Conservation (phyloP, 768 basidiomycete genomes). For the Strobilomyces confusus region DNA sequence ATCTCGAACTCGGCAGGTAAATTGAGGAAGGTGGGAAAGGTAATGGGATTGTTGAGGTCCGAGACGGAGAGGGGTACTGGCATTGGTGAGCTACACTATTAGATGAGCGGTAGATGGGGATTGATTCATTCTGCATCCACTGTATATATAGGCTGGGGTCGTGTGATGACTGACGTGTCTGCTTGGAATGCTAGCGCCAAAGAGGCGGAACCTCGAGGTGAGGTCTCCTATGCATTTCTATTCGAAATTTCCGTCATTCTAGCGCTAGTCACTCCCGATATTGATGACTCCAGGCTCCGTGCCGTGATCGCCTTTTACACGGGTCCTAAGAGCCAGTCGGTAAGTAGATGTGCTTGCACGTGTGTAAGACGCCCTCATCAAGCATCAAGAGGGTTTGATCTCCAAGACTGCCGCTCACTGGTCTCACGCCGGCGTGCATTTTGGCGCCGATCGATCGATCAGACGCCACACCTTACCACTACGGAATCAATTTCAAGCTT, state of each 20-base stretch:
- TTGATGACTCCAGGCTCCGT: neutral
- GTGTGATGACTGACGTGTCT: neutral
- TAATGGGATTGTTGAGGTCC: conserved; percentile 22
- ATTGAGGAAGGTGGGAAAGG: conserved; percentile 23
- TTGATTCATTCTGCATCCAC: neutral
- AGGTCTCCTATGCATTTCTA: neutral
- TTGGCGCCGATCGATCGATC: conserved; percentile 6
- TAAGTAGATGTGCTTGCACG: neutral
- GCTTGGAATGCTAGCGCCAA: neutral
- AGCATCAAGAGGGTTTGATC: neutral
- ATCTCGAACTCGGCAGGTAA: conserved; percentile 24
- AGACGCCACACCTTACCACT: too few species aligned
- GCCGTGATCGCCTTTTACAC: conserved; percentile 1
- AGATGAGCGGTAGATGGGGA: neutral
- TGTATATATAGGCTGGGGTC: conserved; percentile 16
- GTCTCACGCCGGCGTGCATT: neutral
- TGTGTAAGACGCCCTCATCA: conserved; percentile 4
- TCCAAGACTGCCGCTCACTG: neutral
- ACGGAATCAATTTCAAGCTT: neutral
- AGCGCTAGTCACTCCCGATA: conserved; percentile 2
- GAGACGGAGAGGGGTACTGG: conserved; percentile 17
- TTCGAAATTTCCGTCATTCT: neutral
- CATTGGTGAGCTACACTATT: conserved; percentile 15
- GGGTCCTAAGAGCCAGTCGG: neutral
- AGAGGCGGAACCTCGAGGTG: neutral